phyloP scores from a whole-genome alignment of 2,329 filamentous ascomycete species.

The Purpureocillium lavendulum region DNA sequence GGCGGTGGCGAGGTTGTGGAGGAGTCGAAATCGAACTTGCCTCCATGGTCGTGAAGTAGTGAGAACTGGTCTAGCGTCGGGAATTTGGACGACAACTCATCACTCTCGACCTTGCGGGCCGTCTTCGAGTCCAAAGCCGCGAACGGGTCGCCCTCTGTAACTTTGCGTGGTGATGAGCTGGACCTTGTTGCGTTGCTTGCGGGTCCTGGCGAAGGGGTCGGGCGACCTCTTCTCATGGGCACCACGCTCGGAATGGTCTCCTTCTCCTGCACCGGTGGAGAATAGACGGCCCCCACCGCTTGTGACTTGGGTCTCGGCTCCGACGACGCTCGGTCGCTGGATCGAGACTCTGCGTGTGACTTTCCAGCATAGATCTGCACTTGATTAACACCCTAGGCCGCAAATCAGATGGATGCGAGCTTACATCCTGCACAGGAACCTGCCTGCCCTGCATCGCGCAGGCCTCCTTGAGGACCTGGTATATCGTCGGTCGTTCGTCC shows the following conservation, averaged over 20 bases:
- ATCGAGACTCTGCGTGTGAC: conserved; percentile 53
- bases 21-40: conserved; percentile 76
- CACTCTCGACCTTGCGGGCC: conserved; percentile 42
- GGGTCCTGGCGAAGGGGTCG: conserved; percentile 28
- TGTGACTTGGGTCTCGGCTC: conserved; percentile 48
- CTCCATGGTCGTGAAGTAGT: conserved; percentile 73
- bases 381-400: not conserved
- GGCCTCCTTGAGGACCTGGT: conserved; percentile 79
- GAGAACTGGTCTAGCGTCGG: conserved; percentile 92
- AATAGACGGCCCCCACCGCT: conserved; percentile 68
- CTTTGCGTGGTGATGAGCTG: conserved; percentile 55
- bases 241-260: conserved; percentile 78
- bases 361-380: conserved; percentile 63
- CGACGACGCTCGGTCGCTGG: conserved; percentile 41
- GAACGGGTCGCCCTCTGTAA: conserved; percentile 74
- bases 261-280: conserved; percentile 62
- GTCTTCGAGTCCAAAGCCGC: conserved; percentile 69
- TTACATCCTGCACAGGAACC: conserved; percentile 80
- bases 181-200: conserved; percentile 38
- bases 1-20: conserved; percentile 38
- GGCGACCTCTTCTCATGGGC: conserved; percentile 84
- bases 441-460: conserved; percentile 84
- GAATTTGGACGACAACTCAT: conserved; percentile 79
- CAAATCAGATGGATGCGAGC: conserved; percentile 19
- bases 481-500: conserved; percentile 76